Evolutionary conservation across 2,329 filamentous ascomycete species (phyloP).

Genomic region (Fusarium sp.): DNA sequence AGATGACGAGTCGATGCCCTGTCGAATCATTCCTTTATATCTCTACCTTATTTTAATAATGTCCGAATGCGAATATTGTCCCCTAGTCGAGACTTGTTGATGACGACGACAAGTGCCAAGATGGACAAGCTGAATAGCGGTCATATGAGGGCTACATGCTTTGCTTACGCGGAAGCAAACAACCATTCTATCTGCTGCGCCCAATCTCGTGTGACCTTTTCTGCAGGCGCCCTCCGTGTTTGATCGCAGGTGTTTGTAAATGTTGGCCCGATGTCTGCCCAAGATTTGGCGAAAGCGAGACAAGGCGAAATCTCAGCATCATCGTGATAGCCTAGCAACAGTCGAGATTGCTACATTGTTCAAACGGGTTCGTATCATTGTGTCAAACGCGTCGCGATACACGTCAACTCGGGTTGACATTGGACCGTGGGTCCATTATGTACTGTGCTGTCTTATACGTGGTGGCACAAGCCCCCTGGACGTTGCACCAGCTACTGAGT

Average conservation of each 20-base stretch:
- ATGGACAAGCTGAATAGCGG: not conserved
- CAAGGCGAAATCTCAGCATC: not conserved
- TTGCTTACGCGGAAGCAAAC: not conserved
- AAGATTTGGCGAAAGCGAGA: not conserved
- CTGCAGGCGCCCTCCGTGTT: not conserved
- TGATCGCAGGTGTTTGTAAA: not conserved
- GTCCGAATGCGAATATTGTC: constrained; percentile 16
- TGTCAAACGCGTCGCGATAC: not conserved
- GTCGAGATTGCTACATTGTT: not conserved
- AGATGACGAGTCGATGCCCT: constrained; percentile 30
- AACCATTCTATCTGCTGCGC: not conserved
- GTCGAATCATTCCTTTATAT: not conserved
- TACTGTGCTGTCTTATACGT: not conserved
- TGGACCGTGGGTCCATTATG: not conserved
- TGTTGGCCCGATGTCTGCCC: not conserved
- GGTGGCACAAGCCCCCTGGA: not conserved
- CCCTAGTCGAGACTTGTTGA: not conserved
- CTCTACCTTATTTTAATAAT: not conserved
- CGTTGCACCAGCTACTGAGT: not conserved
- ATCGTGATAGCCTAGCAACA: not conserved
- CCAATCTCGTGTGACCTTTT: not conserved
- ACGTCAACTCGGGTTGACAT: not conserved
- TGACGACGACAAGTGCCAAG: not conserved
- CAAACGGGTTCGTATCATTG: not conserved
- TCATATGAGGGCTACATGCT: not conserved